These are phyloP conservation scores for Adansonia rubrostipa DNA, from an alignment of 441 rosid species.

Conservation along the genomic window DNA sequence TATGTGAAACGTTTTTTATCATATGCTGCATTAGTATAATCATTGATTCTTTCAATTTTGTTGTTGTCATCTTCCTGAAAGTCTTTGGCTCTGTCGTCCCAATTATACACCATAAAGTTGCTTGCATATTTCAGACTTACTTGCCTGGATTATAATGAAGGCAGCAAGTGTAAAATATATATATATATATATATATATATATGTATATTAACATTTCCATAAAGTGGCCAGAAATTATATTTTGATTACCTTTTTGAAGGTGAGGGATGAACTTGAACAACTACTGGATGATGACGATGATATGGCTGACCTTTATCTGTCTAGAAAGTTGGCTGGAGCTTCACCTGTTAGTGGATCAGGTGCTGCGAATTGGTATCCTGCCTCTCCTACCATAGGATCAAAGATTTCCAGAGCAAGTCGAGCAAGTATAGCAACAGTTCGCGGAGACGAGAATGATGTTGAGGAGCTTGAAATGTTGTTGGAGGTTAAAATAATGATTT, in stretches of 20 bases:
- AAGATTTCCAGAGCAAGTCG: slow-evolving; percentile 91
- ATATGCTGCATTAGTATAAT: not conserved
- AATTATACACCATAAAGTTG: not conserved
- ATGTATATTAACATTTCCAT: not conserved
- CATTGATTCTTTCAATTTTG: not conserved
- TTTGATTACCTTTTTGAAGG: slow-evolving; percentile 47
- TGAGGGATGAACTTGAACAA: slow-evolving; percentile 96
- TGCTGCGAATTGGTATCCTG: slow-evolving; percentile 68
- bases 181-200: no score
- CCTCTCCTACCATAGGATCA: slow-evolving; percentile 84
- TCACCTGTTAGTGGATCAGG: slow-evolving; percentile 78
- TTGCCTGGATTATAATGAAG: not conserved
- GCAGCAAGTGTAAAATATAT: not conserved
- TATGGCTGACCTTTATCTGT: slow-evolving; percentile 95
- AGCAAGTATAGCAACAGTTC: slow-evolving; percentile 74
- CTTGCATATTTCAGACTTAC: not conserved
- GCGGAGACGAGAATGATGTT: slow-evolving; percentile 88
- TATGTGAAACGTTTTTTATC: not conserved
- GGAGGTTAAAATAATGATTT: slow-evolving; percentile 54
- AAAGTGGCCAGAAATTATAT: not conserved
- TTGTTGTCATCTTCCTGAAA: not conserved
- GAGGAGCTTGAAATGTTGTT: slow-evolving; percentile 99
- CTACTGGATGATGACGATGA: slow-evolving; percentile 96
- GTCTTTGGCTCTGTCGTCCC: not conserved
- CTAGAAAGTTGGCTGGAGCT: slow-evolving; percentile 74